A percentile compares a stretch with the other conserved stretches of the same genome.
These are phyloP conservation scores for Aschersonia sp. DNA, from an alignment of 2,329 filamentous ascomycete species.

Conservation along the genomic window DNA sequence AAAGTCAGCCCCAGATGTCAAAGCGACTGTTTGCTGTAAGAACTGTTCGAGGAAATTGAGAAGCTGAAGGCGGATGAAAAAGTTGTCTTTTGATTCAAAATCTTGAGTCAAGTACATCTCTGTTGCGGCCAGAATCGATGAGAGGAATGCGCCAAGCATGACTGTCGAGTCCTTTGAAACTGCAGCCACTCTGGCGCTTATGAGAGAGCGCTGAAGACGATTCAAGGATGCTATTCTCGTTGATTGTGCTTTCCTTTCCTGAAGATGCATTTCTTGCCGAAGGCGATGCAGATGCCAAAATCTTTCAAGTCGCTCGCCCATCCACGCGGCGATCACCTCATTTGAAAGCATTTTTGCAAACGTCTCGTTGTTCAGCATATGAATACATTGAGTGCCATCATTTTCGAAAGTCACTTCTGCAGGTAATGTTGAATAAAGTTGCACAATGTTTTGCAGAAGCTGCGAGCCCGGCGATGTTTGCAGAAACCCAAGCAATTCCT, in stretches of 20 bases:
- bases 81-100: slow-evolving; percentile 7
- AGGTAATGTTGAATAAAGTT: slow-evolving; percentile 20
- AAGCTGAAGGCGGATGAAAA: slow-evolving; percentile 9
- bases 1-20: slow-evolving; percentile 31
- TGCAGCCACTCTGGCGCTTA: slow-evolving; percentile 37
- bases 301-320: slow-evolving; percentile 36
- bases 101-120: slow-evolving; percentile 26
- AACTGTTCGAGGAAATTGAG: slow-evolving; percentile 31
- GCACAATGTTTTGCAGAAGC: slow-evolving; percentile 17
- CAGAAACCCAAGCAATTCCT: slow-evolving; percentile 15
- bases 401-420: slow-evolving; percentile 13
- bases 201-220: slow-evolving; percentile 44
- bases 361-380: slow-evolving; percentile 43
- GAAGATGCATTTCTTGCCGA: slow-evolving; percentile 25
- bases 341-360: slow-evolving; percentile 30
- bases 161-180: slow-evolving; percentile 48
- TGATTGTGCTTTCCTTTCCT: slow-evolving; percentile 22
- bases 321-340: slow-evolving; percentile 27
- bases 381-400: slow-evolving; percentile 33
- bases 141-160: slow-evolving; percentile 35
- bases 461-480: slow-evolving; percentile 16
- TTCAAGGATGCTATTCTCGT: slow-evolving; percentile 39
- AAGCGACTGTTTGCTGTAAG: slow-evolving; percentile 36
- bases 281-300: slow-evolving; percentile 28
- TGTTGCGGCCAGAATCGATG: slow-evolving; percentile 24